Base-by-base conservation (phyloP, 106 monocot genomes). In the Acorus calamus region DNA sequence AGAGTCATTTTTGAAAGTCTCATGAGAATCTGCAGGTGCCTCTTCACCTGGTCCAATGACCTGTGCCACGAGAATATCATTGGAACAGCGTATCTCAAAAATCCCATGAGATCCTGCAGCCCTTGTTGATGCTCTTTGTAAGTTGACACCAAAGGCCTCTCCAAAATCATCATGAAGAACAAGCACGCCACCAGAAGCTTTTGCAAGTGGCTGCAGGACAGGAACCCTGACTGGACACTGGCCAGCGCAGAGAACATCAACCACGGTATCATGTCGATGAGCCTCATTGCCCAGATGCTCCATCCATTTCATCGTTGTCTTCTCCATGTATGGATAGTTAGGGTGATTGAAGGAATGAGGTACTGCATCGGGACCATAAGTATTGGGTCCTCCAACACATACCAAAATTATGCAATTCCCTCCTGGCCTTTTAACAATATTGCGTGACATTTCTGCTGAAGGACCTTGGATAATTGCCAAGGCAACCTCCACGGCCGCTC, bases 81-180 rank as follows among this genome's bases (percentile, higher is more conserved):
- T 81, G 8, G 98, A 92, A 70, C 98, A 98, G 5, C 92, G 85
- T 57, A 92, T 92, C 71, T 98, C 92, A 58, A 98, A 86, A 14
- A 85, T 68, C 7, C 98, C 98, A 77, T 92, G 91, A 42, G 92
- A 98, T 12, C 98, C 98, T 57, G 87, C 80, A 8, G 85, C 85
- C 13, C 98, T 77, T 9, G 74, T 68, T 43, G 92, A 78, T 62
- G 98, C 98, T 63, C 98, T 88, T 74, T 92, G 91, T 74, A 98
- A 76, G 69, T 98, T 98, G 51, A 98, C 92, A 76, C 98, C 98
- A 83, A 88, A 98, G 60, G 98, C 88, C 75, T 98, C 98, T 48
- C 92, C 98, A 79, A 98, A 98, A 75, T 98, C 98, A 79, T 98
- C 98, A 50, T 98, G 98, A 80, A 88, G 83, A 53, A 98, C 70